These are phyloP conservation scores for Globisporangium rhizosaccharum DNA, from an alignment of 352 stramenopile species.

Conservation along the genomic window DNA sequence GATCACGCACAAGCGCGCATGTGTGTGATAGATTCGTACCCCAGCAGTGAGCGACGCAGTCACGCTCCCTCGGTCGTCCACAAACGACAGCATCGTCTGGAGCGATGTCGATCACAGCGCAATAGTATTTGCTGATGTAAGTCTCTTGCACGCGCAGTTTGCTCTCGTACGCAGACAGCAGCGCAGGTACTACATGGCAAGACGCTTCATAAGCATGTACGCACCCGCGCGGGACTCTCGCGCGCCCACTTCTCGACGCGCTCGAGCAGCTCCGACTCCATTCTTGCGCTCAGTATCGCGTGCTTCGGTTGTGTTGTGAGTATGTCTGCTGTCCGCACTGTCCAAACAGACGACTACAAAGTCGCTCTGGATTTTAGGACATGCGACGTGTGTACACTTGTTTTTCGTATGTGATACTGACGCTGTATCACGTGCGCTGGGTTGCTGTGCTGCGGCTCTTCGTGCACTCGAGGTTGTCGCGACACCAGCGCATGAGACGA, in stretches of 20 bases:
- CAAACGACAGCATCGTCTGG: constrained; percentile 75
- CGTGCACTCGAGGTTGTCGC: too few species aligned
- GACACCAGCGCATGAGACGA: too few species aligned
- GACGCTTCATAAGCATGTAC: background rate
- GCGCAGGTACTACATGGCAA: background rate
- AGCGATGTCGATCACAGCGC: background rate
- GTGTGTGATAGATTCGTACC: constrained; percentile 22
- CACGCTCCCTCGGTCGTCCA: constrained; percentile 56
- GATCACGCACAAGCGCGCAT: background rate
- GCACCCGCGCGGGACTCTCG: constrained; percentile 61
- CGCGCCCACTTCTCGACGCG: constrained; percentile 68
- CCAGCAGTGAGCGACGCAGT: constrained; percentile 47
- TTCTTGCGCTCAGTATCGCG: constrained; percentile 8
- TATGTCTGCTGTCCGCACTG: background rate
- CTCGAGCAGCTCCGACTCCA: constrained; percentile 72
- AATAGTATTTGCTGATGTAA: too few species aligned
- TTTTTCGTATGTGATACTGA: too few species aligned
- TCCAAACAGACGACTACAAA: background rate
- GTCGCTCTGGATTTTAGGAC: background rate
- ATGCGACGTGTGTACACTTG: background rate
- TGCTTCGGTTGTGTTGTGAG: background rate
- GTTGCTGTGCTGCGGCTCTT: too few species aligned
- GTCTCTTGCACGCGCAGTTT: background rate
- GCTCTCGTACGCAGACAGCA: too few species aligned
- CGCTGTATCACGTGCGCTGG: too few species aligned